Base-by-base conservation (phyloP, 75 land plant genomes). In the Sequoia sempervirens region DNA sequence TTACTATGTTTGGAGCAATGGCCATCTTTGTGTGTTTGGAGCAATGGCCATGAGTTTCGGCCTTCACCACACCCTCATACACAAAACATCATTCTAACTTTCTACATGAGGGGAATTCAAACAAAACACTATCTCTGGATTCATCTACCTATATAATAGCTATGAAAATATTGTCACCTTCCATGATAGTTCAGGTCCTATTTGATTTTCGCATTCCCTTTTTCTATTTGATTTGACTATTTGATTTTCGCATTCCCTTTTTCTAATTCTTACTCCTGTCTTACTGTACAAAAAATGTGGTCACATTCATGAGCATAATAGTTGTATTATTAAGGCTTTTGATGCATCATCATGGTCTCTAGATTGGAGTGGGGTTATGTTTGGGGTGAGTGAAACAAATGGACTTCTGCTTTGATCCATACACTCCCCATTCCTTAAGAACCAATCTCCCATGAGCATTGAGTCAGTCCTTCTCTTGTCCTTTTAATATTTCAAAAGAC, bases 11-110 rank as follows among this genome's bases (percentile, higher is more conserved):
- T 34, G 94, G 94, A 32, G 90, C 94, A 9, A 5, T 88, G 17
- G n/a, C n/a, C n/a, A n/a, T n/a, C 36, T 92, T 28, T 92, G 92
- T 73, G 86, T 92, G 34, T 66, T 80, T 14, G 94, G 94, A 32
- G 94, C 92, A 14, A 36, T 89, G 15, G 56, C 85, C 17, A 92
- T 90, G 89, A 89, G 92, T 87, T 72, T 90, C 81, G 54, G 36
- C 47, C 47, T 46, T 81, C 36, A 17, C 9, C 30, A 53, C 13
- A 46, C 8, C 4, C 47, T 46, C 47, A 4, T 9, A 5, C 47
- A 46, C 5, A 64, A 32, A 66, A 43, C 30, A 66, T 52, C 43
- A 0, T 76, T 74, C 34, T 26, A 43, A 52, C 36, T n/a, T n/a
- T n/a, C n/a, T n/a, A n/a, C n/a, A n/a, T n/a, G n/a, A n/a, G n/a